phyloP scores from a whole-genome alignment of 1,284 basidiomycete genomes.

The Xerocomus amazonicus region DNA sequence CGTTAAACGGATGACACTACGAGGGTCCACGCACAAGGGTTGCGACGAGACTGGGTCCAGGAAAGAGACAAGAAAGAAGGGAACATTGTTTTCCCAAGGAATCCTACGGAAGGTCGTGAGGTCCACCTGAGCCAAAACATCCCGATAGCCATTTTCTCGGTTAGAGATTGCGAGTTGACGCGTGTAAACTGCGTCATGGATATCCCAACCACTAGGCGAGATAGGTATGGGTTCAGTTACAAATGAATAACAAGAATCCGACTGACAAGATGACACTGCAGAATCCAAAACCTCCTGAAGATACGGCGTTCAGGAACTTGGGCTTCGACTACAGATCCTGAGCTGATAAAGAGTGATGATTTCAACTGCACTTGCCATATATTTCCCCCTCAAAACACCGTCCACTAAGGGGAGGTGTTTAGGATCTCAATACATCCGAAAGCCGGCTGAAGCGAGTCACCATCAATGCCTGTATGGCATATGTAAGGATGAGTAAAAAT shows the following conservation, averaged over 20 bases:
- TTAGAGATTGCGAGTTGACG: conserved; percentile 89
- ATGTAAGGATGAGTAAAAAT: background rate
- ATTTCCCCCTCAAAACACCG: conserved; percentile 90
- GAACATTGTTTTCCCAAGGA: conserved; percentile 89
- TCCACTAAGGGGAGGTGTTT: conserved; percentile 56
- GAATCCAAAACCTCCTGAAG: conserved; percentile 85
- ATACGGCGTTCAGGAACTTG: conserved; percentile 87
- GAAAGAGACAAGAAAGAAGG: conserved; percentile 93
- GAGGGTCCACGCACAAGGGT: conserved; percentile 80
- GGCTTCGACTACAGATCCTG: conserved; percentile 63
- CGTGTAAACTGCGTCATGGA: conserved; percentile 81
- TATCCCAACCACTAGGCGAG: conserved; percentile 72
- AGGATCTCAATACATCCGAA: conserved; percentile 4
- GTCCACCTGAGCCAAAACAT: conserved; percentile 83
- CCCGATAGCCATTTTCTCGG: conserved; percentile 86
- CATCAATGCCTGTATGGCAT: conserved; percentile 61
- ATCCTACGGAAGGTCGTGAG: conserved; percentile 82
- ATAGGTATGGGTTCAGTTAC: background rate
- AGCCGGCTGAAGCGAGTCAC: conserved; percentile 35
- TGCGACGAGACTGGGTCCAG: conserved; percentile 77
- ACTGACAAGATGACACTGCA: conserved; percentile 85
- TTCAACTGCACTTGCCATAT: conserved; percentile 58
- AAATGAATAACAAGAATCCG: background rate
- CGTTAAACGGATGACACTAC: conserved; percentile 71
- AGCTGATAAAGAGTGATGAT: background rate